These are phyloP conservation scores for Fraxinus paxiana DNA, from an alignment of 305 asterid genomes.

Conservation along the genomic window DNA sequence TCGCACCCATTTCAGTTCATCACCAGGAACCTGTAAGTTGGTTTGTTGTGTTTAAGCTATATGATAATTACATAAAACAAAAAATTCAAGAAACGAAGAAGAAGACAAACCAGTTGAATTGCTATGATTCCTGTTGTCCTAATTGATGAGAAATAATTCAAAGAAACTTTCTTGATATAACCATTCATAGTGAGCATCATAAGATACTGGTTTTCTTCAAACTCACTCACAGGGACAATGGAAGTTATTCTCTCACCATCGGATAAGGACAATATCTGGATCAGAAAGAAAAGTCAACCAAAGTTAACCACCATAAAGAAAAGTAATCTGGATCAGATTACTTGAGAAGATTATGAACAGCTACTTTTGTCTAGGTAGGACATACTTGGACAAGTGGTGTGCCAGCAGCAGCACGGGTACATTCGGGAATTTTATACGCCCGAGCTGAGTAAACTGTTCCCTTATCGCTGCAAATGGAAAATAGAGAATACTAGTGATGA, in stretches of 20 bases:
- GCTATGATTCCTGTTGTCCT: constrained; percentile 96
- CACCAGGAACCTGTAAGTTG: constrained; percentile 79
- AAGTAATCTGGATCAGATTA: not conserved
- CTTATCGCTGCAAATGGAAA: constrained; percentile 62
- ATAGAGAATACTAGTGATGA: not conserved
- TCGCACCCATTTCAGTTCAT: constrained; percentile 93
- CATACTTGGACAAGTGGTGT: constrained; percentile 88
- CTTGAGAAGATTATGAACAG: constrained; percentile 17
- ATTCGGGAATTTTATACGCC: constrained; percentile 92
- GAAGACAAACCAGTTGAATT: constrained; percentile 77
- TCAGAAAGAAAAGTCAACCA: constrained; percentile 23
- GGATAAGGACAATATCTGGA: constrained; percentile 77
- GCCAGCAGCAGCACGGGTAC: constrained; percentile 94
- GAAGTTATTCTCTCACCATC: constrained; percentile 98
- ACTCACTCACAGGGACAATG: constrained; percentile 91
- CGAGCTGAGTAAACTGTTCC: constrained; percentile 91
- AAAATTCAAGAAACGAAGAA: constrained; percentile 28
- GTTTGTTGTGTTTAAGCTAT: constrained; percentile 20
- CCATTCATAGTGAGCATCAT: constrained; percentile 94
- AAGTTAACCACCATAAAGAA: constrained; percentile 15
- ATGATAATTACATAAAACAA: not conserved
- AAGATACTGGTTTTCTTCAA: constrained; percentile 78
- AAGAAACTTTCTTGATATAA: constrained; percentile 82
- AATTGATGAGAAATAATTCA: constrained; percentile 86
- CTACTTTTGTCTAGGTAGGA: constrained; percentile 20